Conservation (phyloP, 2,329 filamentous ascomycete genomes). For the Fusarium haematococcum region DNA sequence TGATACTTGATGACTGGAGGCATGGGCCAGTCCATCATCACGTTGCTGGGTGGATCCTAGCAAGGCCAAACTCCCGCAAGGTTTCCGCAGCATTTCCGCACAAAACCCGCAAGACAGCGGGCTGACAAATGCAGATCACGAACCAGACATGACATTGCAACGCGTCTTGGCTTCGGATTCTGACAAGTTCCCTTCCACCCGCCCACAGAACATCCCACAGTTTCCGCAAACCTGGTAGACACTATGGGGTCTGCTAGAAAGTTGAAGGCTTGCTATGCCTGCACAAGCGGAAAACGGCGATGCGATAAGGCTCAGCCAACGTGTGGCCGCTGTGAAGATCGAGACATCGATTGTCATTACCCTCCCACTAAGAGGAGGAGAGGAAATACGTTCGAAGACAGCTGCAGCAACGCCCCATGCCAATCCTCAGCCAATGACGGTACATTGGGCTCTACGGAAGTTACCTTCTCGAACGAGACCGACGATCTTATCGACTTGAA, state of each 20-base stretch:
- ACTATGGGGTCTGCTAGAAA: constrained; percentile 1
- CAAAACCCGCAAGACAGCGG: background rate
- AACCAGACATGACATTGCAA: background rate
- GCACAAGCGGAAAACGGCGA: constrained; percentile 18
- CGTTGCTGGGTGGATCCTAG: background rate
- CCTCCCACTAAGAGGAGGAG: constrained; percentile 1
- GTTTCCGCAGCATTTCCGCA: background rate
- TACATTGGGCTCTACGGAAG: background rate
- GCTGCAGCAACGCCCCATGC: background rate
- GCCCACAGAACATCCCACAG: background rate
- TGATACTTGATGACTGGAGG: background rate
- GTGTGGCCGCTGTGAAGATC: constrained; percentile 19
- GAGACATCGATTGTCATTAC: constrained; percentile 17
- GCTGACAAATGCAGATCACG: background rate
- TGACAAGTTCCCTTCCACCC: background rate
- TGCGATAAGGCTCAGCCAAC: constrained; percentile 13
- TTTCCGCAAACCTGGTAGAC: background rate
- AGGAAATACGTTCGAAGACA: background rate
- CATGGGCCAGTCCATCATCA: background rate
- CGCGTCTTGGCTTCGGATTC: background rate
- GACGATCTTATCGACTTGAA: background rate
- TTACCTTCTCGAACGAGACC: background rate
- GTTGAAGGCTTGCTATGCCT: constrained; percentile 17
- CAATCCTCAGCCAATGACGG: background rate
- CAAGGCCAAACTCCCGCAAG: background rate